phyloP scores from a whole-genome alignment of 2,329 filamentous ascomycete genomes.

The Tolypocladium tundrense region DNA sequence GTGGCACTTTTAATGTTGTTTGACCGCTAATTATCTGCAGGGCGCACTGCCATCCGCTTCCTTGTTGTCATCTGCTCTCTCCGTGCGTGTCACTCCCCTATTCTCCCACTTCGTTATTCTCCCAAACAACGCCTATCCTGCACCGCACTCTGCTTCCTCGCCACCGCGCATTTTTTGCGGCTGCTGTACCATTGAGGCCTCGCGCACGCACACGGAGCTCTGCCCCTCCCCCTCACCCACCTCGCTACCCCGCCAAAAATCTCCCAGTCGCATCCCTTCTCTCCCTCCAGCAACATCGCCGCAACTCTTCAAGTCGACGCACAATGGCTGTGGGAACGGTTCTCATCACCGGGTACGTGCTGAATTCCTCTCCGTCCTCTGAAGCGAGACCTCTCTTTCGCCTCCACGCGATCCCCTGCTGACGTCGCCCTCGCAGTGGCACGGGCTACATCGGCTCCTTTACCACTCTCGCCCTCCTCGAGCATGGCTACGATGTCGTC shows the following conservation, averaged over 20 bases:
- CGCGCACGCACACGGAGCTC: background rate
- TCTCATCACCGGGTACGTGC: constrained; percentile 72
- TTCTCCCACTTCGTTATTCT: background rate
- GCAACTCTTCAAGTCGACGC: constrained; percentile 1
- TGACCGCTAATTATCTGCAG: background rate
- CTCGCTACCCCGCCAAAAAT: background rate
- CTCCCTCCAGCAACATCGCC: background rate
- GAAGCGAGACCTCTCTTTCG: background rate
- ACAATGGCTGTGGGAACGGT: constrained; percentile 77
- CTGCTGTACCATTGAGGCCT: background rate
- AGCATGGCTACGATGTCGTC: constrained; percentile 93
- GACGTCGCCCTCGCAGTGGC: constrained; percentile 48
- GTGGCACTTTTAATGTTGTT: background rate
- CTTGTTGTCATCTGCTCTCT: background rate
- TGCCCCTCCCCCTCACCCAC: background rate
- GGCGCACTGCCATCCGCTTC: background rate
- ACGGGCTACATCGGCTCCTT: constrained; percentile 99
- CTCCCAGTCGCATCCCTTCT: background rate
- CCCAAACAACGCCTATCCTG: background rate
- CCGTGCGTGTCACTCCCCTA: constrained; percentile 5
- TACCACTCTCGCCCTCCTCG: constrained; percentile 81
- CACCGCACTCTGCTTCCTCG: background rate
- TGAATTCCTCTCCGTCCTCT: background rate
- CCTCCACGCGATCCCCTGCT: background rate
- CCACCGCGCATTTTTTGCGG: background rate